Conservation (phyloP, 257 asterid species). For the Solanum neorickii region DNA sequence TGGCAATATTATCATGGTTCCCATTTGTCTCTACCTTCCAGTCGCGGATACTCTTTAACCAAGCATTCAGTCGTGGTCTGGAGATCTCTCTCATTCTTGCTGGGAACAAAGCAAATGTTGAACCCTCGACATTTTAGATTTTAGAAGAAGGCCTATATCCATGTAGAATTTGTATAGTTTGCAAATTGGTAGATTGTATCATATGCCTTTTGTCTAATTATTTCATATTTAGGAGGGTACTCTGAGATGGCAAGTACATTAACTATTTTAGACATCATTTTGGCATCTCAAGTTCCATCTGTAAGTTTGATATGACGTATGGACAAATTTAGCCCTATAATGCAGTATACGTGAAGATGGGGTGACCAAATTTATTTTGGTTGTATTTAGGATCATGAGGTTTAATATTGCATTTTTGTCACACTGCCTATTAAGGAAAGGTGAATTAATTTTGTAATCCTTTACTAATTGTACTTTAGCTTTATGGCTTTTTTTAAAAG, state of each 20-base stretch:
- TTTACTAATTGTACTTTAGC: not conserved
- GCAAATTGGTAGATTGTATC: not conserved
- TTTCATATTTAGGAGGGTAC: not conserved
- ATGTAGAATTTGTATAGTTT: not conserved
- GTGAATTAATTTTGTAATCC: not conserved
- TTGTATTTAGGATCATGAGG: not conserved
- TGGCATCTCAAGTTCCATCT: not conserved
- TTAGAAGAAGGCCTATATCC: not conserved
- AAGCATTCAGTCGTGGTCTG: conserved; percentile 98
- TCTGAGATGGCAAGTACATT: not conserved
- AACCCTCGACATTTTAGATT: conserved; percentile 38
- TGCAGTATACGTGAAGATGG: not conserved
- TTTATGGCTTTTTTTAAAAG: too few relatives aligned
- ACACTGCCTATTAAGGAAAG: not conserved
- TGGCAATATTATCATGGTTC: conserved; percentile 89
- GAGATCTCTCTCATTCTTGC: conserved; percentile 97
- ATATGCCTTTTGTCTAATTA: not conserved
- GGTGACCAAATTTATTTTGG: not conserved
- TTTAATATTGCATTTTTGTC: not conserved
- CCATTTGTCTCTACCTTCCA: conserved; percentile 97
- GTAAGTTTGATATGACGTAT: not conserved
- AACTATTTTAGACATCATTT: not conserved
- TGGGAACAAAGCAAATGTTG: conserved; percentile 94
- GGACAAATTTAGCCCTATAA: not conserved
- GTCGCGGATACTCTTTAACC: conserved; percentile 94